Evolutionary conservation across 768 basidiomycete species (phyloP), one percentile per base, ranked within the genome.

Genomic region (Naganishia onofrii): DNA sequence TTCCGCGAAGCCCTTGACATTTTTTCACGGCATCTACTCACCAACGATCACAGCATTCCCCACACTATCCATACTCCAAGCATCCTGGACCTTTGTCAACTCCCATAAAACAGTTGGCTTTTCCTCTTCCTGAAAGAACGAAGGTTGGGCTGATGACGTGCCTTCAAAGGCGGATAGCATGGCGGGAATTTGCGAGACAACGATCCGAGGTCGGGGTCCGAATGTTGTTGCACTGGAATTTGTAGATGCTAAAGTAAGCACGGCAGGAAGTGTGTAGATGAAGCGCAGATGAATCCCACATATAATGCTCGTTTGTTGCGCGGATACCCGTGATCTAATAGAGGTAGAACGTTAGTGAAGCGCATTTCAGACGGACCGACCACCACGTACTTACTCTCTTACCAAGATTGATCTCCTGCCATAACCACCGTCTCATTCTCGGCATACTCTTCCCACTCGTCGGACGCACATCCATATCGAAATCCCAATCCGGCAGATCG

Each of bases 351-450:
- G 17, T 38, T 34, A 51, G 48, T 21, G 26, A 26, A 2, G 13
- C 12, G 53, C 67, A 9, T 12, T 6, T 36, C 2, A n/a, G 17
- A 29, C 21, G 19, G 9, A 31, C 7, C 65, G 23, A 13, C 46
- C 17, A n/a, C 1, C n/a, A n/a, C n/a, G n/a, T 3, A 42, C 67
- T 31, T 29, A 68, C 67, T 29, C 54, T 38, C 44, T 55, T 68
- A 10, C 67, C 67, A 28, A 68, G 67, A 28, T 68, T 68, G 52
- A 68, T 68, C 12, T 68, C 67, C 67, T 68, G 67, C 67, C 67
- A 68, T 17, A 68, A 53, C 67, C 67, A 68, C 5, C 67, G 60
- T 26, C 60, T 63, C 21, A 42, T 28, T 28, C 60, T 4, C 13
- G 60, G 60, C 42, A 42, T 36, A 26, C 23, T 29, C 32, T 36